Percentiles rank a stretch among this genome's conserved stretches.
phyloP scores from a whole-genome alignment of 306 rosid species.

The Casuarina equisetifolia region DNA sequence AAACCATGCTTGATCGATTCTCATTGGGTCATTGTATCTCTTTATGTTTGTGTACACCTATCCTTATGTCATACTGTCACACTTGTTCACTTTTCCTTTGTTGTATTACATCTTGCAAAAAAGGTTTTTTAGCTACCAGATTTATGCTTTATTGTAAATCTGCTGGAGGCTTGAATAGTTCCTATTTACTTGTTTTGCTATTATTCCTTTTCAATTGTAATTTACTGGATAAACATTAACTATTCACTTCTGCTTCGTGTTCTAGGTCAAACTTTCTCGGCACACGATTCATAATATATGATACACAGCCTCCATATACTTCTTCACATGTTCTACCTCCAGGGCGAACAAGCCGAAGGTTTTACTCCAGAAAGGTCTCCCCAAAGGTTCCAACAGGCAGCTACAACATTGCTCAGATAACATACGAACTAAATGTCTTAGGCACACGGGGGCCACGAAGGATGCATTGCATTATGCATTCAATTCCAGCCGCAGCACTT shows the following conservation, averaged over 20 bases:
- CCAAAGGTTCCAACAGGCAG: conserved; percentile 93
- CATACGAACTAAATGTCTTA: conserved; percentile 82
- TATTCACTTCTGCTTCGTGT: conserved; percentile 20
- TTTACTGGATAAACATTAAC: not conserved
- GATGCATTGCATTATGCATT: conserved; percentile 90
- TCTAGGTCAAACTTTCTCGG: conserved; percentile 95
- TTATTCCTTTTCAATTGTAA: conserved; percentile 4
- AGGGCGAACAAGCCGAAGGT: conserved; percentile 75
- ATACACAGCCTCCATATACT: conserved; percentile 76
- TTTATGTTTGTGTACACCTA: not conserved
- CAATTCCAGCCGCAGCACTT: conserved; percentile 75
- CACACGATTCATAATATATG: conserved; percentile 81
- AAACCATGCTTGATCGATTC: not conserved
- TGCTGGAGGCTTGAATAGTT: conserved; percentile 7
- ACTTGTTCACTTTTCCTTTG: not conserved
- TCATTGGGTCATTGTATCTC: not conserved
- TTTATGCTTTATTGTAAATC: not conserved
- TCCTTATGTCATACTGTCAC: not conserved
- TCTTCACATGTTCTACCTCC: conserved; percentile 58
- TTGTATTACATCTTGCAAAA: not conserved
- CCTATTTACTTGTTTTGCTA: not conserved
- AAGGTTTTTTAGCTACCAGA: not conserved
- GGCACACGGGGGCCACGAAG: conserved; percentile 95
- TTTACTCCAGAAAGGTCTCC: conserved; percentile 83
- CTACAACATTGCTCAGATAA: conserved; percentile 87